Base-by-base conservation (phyloP, 2,329 filamentous ascomycete species). In the Mariannaea sp. region DNA sequence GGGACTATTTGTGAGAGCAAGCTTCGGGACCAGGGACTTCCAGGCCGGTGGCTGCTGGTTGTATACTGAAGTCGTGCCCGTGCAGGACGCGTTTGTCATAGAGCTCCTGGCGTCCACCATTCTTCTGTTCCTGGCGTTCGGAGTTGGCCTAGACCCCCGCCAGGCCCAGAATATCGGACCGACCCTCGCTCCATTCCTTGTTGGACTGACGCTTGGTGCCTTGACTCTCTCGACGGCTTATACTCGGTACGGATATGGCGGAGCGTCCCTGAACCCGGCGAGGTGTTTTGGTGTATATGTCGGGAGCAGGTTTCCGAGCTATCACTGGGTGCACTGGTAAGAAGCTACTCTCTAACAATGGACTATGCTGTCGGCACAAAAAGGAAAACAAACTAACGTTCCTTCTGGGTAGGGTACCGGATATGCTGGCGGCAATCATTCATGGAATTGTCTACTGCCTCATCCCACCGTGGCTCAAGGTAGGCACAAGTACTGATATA, bases 101-200 rank as follows among this genome's bases (percentile, higher is more conserved):
- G 80, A 84, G 58, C 77, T 80, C 5, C 71, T 80, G 20, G 68
- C 73, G 2, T 68, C 70, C n/a, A 71, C 78, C n/a, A 68, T 75
- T 2, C 56, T 80, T 12, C 61, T 83, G 0, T 77, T 81, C 49
- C 68, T 82, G 5, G 74, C 79, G 0, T 83, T 83, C 57, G 79
- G 80, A 0, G 75, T 81, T 3, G 80, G 77, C 7, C 62, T 83
- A 4, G 80, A 83, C 62, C 80, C 80, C 0, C 65, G 80, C 14
- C 79, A 82, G 58, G 71, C 68, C 0, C 68, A 75, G 24, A 71
- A 77, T 1, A 77, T 81, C 55, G 80, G 80, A 0, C 78, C 77
- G 6, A 74, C 77, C 0, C 62, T 80, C 3, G 74, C 74, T 0
- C 79, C 80, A 0, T 75, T 80, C 20, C 65, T 83, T 7, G 77